Conservation (phyloP, 2,329 filamentous ascomycete genomes). For the Alternaria hordeiaustralica region DNA sequence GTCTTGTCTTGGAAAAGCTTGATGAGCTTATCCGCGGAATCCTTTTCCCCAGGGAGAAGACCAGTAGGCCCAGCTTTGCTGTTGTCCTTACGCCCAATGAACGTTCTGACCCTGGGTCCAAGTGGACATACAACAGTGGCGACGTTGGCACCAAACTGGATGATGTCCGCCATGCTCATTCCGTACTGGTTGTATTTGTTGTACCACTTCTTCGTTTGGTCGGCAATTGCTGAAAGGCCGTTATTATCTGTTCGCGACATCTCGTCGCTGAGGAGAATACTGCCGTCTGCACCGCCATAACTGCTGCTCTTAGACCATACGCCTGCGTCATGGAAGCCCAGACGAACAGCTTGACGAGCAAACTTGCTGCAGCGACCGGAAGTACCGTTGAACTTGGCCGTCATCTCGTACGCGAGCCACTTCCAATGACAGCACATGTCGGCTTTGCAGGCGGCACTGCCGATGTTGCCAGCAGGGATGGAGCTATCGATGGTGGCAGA, state of each 20-base stretch:
- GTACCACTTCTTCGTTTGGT: constrained; percentile 41
- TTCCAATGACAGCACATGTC: constrained; percentile 47
- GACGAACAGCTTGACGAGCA: constrained; percentile 40
- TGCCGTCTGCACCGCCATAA: constrained; percentile 44
- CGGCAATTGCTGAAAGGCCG: constrained; percentile 34
- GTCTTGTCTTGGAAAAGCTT: constrained; percentile 49
- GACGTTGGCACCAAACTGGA: constrained; percentile 48
- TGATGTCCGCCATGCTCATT: constrained; percentile 48
- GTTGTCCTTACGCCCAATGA: constrained; percentile 49
- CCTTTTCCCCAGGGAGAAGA: constrained; percentile 42
- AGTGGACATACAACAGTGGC: constrained; percentile 50
- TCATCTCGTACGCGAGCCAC: constrained; percentile 46
- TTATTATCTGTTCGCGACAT: constrained; percentile 38
- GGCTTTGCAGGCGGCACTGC: constrained; percentile 41
- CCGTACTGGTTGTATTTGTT: constrained; percentile 43
- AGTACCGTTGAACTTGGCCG: constrained; percentile 41
- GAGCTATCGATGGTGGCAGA: constrained; percentile 29
- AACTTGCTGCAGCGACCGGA: constrained; percentile 44
- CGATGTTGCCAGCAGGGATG: constrained; percentile 36
- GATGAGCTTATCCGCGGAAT: constrained; percentile 43
- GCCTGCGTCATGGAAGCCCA: constrained; percentile 45
- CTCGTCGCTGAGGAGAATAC: constrained; percentile 42
- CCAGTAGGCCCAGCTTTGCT: constrained; percentile 41
- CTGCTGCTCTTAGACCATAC: constrained; percentile 38
- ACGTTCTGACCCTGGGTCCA: constrained; percentile 47